Base-by-base conservation (phyloP, 1,284 basidiomycete genomes). In the Singerocomus inundabilis region DNA sequence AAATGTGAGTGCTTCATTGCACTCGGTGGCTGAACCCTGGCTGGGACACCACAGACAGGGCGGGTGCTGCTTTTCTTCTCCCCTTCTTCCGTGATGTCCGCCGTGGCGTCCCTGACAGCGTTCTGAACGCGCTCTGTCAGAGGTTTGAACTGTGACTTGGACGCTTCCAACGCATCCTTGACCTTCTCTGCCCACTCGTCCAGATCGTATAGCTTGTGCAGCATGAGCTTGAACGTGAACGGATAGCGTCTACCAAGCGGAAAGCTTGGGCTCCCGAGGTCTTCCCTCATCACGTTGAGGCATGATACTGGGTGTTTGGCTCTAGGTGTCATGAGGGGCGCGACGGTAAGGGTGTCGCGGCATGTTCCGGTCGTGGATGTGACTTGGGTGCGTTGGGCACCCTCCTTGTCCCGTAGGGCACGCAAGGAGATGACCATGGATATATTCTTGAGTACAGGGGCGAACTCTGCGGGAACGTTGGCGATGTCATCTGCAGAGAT, bases 191-290 rank as follows among this genome's bases (percentile, higher is more conserved):
- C 72, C 78, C 83, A 85, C 46, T 83, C 81, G n/a, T 77, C 76
- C 50, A 78, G 64, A 49, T 77, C 72, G 64, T 84, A 84, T 10
- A 84, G 69, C 60, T 81, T 79, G 69, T 85, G 80, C 48, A 84
- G 61, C 77, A 82, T 80, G 59, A 81, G 70, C 58, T 78, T 79
- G 72, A 84, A 85, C 26, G 79, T 84, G 69, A 85, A 85, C 15
- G 73, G 72, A 58, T 76, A 80, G 18, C 69, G 68, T 51, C 70
- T 71, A 2, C 57, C 70, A 5, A 75, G 57, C 4, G 77, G 76
- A 50, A 81, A 81, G 34, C 68, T 68, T 4, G 66, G 64, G 2
- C 56, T 68, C 33, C 65, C 64, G 12, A 42, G 43, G 9, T 69
- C 64, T 39, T 47, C 53, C 51, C 38, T 51, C 6, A 28, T 18